Conservation (phyloP, 805 yeast genomes). For the Tetrapisispora iriomotensis region DNA sequence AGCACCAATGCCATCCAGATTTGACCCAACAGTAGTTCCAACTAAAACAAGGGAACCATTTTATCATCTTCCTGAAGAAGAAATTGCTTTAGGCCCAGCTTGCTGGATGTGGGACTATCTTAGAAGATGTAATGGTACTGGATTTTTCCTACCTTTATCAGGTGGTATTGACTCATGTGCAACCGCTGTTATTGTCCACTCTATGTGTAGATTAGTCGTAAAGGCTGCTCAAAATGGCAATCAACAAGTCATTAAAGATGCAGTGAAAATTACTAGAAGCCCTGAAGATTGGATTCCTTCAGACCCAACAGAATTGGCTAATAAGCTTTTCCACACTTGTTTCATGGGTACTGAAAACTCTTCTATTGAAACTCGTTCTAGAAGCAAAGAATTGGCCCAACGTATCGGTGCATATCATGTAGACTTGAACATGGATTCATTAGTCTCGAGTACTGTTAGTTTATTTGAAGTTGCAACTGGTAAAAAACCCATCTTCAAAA, state of each 20-base stretch:
- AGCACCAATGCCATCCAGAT: conserved; percentile 48
- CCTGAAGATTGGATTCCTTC: conserved; percentile 55
- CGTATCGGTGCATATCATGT: conserved; percentile 83
- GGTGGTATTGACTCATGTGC: conserved; percentile 99
- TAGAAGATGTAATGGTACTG: conserved; percentile 82
- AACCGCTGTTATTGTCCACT: conserved; percentile 85
- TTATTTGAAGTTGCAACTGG: conserved; percentile 88
- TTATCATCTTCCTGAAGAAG: conserved; percentile 85
- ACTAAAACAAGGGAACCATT: conserved; percentile 40
- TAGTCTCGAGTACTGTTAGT: conserved; percentile 62
- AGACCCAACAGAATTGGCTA: conserved; percentile 67
- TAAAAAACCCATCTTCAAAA: conserved; percentile 74
- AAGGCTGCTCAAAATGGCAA: conserved; percentile 61
- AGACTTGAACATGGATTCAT: conserved; percentile 82
- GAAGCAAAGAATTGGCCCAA: conserved; percentile 69
- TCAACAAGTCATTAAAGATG: conserved; percentile 67
- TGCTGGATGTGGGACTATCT: conserved; percentile 99
- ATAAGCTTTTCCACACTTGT: conserved; percentile 72
- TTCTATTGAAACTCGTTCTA: conserved; percentile 69
- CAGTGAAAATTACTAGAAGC: conserved; percentile 54
- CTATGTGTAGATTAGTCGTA: conserved; percentile 85
- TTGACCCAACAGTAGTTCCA: conserved; percentile 55
- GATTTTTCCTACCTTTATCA: conserved; percentile 84
- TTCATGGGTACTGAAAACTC: conserved; percentile 97
- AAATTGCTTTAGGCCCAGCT: conserved; percentile 96